These are phyloP conservation scores for Cylindrotheca closterium DNA, from an alignment of 108 stramenopile genomes.

Conservation along the genomic window DNA sequence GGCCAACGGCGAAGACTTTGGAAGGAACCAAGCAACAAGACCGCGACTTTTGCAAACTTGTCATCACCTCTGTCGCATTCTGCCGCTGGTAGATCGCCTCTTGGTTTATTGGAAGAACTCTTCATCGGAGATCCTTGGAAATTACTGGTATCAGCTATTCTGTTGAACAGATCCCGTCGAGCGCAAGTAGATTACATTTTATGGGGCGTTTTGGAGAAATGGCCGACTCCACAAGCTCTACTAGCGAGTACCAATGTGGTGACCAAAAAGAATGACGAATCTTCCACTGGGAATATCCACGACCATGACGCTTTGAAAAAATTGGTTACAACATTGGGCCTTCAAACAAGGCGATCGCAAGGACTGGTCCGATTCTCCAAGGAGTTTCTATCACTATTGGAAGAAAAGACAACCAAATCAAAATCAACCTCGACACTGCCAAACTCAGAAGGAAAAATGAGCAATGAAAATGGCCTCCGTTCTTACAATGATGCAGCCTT, in stretches of 20 bases:
- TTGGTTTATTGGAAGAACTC: slow-evolving; percentile 70
- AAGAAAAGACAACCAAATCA: slow-evolving; percentile 3
- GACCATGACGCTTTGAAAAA: slow-evolving; percentile 23
- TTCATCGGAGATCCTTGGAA: slow-evolving; percentile 63
- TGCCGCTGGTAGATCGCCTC: slow-evolving; percentile 40
- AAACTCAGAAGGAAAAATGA: too few relatives aligned
- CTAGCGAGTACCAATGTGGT: too few relatives aligned
- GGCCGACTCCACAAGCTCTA: slow-evolving; percentile 48
- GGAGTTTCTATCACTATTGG: slow-evolving; percentile 42
- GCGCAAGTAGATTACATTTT: slow-evolving; percentile 52
- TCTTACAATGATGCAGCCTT: slow-evolving; percentile 15
- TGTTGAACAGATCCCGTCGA: slow-evolving; percentile 60
- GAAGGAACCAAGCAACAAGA: not conserved
- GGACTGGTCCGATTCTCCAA: slow-evolving; percentile 46
- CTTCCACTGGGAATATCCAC: slow-evolving; percentile 1
- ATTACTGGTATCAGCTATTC: slow-evolving; percentile 57
- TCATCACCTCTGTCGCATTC: slow-evolving; percentile 12
- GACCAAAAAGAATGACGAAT: not conserved
- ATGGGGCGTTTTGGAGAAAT: slow-evolving; percentile 43
- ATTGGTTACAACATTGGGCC: slow-evolving; percentile 39
- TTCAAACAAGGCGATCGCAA: slow-evolving; percentile 33
- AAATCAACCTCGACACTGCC: too few relatives aligned
- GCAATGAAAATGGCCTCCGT: too few relatives aligned
- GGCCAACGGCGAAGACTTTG: not conserved
- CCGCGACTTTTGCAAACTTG: not conserved